Percentiles rank a stretch among this genome's conserved stretches.
phyloP scores from a whole-genome alignment of 306 rosid species.

The Medicago truncatula region MtrunA17r5.0-ANR NC_053047.1:108501-109000 shows the following conservation, averaged over 20 bases:
- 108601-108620: conserved; percentile 24
- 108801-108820: no score
- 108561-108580: conserved; percentile 35
- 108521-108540: conserved; percentile 6
- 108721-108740: conserved; percentile 82
- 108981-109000: no score
- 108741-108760: conserved; percentile 90
- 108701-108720: conserved; percentile 91
- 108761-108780: conserved; percentile 31
- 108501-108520: conserved; percentile 1
- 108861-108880: no score
- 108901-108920: no score
- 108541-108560: conserved; percentile 23
- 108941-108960: no score
- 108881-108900: no score
- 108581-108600: not conserved
- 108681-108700: conserved; percentile 93
- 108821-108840: no score
- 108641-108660: conserved; percentile 77
- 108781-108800: conserved; percentile 2
- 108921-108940: no score
- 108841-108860: no score
- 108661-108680: conserved; percentile 96
- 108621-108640: conserved; percentile 29
- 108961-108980: no score